Evolutionary conservation across 163 green algal genomes (phyloP), one percentile per base, ranked within the genome.

Genomic region (Chlorella variabilis): DNA sequence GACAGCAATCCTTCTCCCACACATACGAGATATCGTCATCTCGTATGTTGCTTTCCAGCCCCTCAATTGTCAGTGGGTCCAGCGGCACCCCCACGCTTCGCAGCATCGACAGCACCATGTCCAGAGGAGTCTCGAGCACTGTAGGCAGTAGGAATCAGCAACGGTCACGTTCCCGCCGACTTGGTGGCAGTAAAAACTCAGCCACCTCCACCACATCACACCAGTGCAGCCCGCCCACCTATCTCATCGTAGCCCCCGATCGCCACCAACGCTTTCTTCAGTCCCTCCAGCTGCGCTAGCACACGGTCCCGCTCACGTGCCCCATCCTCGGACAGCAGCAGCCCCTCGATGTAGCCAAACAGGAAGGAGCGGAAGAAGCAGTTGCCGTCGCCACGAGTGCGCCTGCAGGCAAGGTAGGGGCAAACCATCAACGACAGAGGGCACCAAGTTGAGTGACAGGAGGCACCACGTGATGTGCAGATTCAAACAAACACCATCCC

Each of bases 351-450:
- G 75, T 95, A 95, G 8, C 85, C 87, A 84, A 95, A 98, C 4
- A 96, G 86, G 77, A 98, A 96, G 68, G 83, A 87, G 31, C 94
- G 84, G 86, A 93, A 95, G 77, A 96, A 96, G 82, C 93, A 96
- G 85, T 96, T 98, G 75, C 95, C 95, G 76, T 98, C 94, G 5
- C 93, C 91, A 4, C 94, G 85, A 3, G 92, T 90, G 33, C 94
- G 86, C 2, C 94, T 83, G 59, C 25, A 29, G 1, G 48, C 33
- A 48, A 6, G 20, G 1, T 25, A n/a, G n/a, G n/a, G n/a, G n/a
- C n/a, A n/a, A n/a, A n/a, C n/a, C n/a, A n/a, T n/a, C n/a, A n/a
- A n/a, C n/a, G n/a, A n/a, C n/a, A n/a, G n/a, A n/a, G n/a, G n/a
- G n/a, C n/a, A n/a, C n/a, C n/a, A n/a, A n/a, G n/a, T n/a, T n/a